Base-by-base conservation (phyloP, 257 asterid species). In the Solanum dulcamara region DNA sequence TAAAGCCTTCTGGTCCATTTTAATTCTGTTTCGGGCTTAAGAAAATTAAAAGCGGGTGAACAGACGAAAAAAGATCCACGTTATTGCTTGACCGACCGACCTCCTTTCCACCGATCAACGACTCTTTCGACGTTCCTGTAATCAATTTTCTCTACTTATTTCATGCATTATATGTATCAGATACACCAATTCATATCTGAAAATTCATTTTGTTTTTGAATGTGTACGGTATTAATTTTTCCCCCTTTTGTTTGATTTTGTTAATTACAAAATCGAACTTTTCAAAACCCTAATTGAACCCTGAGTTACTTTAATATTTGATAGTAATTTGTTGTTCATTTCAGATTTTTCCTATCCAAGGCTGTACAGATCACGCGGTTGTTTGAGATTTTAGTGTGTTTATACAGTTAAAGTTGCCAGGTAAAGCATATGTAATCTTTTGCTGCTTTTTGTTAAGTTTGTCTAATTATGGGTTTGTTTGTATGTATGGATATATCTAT, bases 261-360 rank as follows among this genome's bases (percentile, higher is more conserved):
- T 22, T 12, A 6, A n/a, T 40, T 13, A 74, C 13, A n/a, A 70
- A 84, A 71, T 85, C 55, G 68, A 62, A 71, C 51, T 62, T 57
- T 81, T 88, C 88, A 88, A 89, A 95, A 92, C 96, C 98, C 95
- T 92, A 91, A 93, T 89, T 91, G 93, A 91, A 92, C 93, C 91
- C 94, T 87, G 64, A 81, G 88, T 66, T 90, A 86, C 74, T 68
- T 70, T 85, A 89, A 75, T 88, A 85, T 62, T 83, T 88, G 9
- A 51, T 75, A 88, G 66, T 86, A 72, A 22, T 88, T 84, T 53
- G 84, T 83, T 88, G 86, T 86, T 91, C 89, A 87, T 90, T 89
- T 83, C 90, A 84, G 92, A 89, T 86, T 83, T 85, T 86, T 81
- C 81, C 88, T 88, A 91, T 87, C 88, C 80, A 81, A 88, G 86